These are phyloP conservation scores for Murraya koenigii DNA, from an alignment of 345 rosid genomes.

Conservation along the genomic window DNA sequence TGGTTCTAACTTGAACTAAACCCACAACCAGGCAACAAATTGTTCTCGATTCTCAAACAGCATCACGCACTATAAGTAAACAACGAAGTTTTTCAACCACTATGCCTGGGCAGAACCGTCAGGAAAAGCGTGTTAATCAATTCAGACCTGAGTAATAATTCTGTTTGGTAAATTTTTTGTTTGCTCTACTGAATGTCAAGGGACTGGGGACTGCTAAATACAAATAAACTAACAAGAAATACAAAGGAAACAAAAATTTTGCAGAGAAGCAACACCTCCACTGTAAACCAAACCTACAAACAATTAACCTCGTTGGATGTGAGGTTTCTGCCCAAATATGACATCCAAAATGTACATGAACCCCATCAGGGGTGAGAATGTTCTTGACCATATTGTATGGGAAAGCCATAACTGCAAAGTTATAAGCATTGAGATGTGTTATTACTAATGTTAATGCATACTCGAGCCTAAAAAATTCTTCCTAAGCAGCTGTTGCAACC, in stretches of 20 bases:
- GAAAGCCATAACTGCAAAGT: slow-evolving; percentile 8
- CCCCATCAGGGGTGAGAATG: slow-evolving; percentile 7
- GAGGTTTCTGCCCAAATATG: slow-evolving; percentile 17
- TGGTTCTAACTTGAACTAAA: background rate
- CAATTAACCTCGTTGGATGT: slow-evolving; percentile 6
- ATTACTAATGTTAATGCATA: background rate
- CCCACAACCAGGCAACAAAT: background rate
- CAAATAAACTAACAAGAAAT: slow-evolving; percentile 16
- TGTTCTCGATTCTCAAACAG: background rate
- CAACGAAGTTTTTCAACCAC: background rate
- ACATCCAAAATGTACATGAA: slow-evolving; percentile 25
- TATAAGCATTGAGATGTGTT: slow-evolving; percentile 1
- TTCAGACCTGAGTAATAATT: background rate
- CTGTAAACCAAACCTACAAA: slow-evolving; percentile 12
- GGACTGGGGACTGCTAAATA: background rate
- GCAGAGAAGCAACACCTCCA: slow-evolving; percentile 18
- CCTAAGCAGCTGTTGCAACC: slow-evolving; percentile 54
- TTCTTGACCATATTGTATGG: background rate
- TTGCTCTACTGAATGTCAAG: background rate
- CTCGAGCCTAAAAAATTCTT: slow-evolving; percentile 6
- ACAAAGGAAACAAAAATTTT: slow-evolving; percentile 16
- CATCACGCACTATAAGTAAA: background rate
- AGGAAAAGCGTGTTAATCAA: background rate
- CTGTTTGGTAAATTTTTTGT: background rate
- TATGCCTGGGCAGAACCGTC: background rate